These are phyloP conservation scores for Gentiana macrophylla DNA, from an alignment of 257 asterid species.

Conservation along the genomic window DNA sequence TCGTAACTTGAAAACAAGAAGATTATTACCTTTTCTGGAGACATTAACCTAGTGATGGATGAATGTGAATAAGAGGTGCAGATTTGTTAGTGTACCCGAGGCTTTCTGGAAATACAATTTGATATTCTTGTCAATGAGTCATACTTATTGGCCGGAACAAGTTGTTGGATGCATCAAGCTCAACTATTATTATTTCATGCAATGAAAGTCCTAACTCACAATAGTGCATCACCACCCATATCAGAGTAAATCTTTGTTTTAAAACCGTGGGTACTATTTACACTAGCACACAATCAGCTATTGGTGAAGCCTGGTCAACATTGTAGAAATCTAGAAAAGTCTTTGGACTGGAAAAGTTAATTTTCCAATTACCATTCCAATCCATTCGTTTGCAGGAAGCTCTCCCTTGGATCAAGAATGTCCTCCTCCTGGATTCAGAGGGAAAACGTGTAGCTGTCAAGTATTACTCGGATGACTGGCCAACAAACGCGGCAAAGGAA, in stretches of 20 bases:
- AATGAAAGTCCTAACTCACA: too few relatives aligned
- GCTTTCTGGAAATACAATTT: too few relatives aligned
- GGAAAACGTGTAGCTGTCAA: slow-evolving; percentile 72
- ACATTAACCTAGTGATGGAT: too few relatives aligned
- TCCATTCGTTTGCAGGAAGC: slow-evolving; percentile 31
- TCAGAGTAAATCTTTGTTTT: background rate
- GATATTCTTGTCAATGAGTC: too few relatives aligned
- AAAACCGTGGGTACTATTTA: background rate
- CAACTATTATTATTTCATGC: too few relatives aligned
- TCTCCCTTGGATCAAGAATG: slow-evolving; percentile 58
- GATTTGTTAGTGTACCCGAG: too few relatives aligned
- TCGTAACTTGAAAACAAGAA: too few relatives aligned
- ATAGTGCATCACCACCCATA: background rate
- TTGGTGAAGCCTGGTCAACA: background rate
- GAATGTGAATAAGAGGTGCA: too few relatives aligned
- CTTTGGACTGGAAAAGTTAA: background rate
- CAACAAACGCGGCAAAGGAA: slow-evolving; percentile 55
- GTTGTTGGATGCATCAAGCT: too few relatives aligned
- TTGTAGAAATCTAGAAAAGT: background rate
- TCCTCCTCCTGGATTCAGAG: slow-evolving; percentile 74
- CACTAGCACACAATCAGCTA: background rate
- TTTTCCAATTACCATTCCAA: background rate
- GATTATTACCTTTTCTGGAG: too few relatives aligned
- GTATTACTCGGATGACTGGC: slow-evolving; percentile 77
- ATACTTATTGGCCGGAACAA: too few relatives aligned